These are phyloP conservation scores for Tolypocladium pustulatum DNA, from an alignment of 2,329 filamentous ascomycete genomes.

Conservation along the genomic window DNA sequence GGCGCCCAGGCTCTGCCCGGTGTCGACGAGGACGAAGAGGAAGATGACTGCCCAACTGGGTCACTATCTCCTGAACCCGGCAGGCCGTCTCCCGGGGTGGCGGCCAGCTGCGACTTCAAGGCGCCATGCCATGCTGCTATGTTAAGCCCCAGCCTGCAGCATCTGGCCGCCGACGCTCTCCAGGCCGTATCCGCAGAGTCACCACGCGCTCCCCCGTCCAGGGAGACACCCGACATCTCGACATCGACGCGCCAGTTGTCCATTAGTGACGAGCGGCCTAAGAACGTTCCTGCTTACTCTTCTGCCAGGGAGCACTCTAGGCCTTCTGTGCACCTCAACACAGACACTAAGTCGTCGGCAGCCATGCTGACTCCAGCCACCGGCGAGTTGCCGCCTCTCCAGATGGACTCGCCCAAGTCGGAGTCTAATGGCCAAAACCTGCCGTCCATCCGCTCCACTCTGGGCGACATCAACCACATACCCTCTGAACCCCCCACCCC, in stretches of 20 bases:
- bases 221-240: constrained; percentile 16
- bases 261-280: constrained; percentile 20
- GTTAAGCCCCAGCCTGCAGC: constrained; percentile 13
- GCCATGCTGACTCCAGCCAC: constrained; percentile 12
- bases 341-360: constrained; percentile 12
- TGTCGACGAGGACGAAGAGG: constrained; percentile 31
- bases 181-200: constrained; percentile 13
- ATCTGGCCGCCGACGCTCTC: constrained; percentile 21
- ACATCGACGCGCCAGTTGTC: constrained; percentile 20
- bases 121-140: background rate
- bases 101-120: background rate
- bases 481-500: constrained; percentile 16
- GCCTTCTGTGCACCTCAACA: constrained; percentile 6
- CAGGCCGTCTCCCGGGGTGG: background rate
- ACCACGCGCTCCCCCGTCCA: constrained; percentile 5
- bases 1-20: constrained; percentile 40
- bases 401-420: constrained; percentile 23
- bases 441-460: constrained; percentile 27
- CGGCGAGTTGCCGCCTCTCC: constrained; percentile 25
- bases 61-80: background rate
- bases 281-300: constrained; percentile 3
- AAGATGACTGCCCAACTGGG: constrained; percentile 7
- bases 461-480: constrained; percentile 23
- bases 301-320: constrained; percentile 1
- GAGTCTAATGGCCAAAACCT: constrained; percentile 24